phyloP scores from a whole-genome alignment of 805 yeast genomes.

The Komagataella pastoris region DNA sequence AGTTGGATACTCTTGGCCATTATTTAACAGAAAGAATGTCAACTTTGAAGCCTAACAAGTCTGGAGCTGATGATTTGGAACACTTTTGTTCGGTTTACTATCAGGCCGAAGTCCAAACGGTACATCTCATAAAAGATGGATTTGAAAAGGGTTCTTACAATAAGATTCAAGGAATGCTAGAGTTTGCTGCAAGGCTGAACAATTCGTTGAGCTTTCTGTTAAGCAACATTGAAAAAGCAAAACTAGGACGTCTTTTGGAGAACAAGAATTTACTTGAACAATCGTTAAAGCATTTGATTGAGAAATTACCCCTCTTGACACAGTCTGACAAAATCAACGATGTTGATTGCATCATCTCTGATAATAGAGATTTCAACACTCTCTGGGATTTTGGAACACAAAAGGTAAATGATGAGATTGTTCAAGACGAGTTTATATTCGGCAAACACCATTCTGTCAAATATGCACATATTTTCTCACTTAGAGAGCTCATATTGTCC shows the following conservation, averaged over 20 bases:
- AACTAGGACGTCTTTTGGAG: not conserved
- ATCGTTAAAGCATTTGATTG: not conserved
- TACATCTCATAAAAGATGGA: slow-evolving; percentile 33
- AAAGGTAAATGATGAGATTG: slow-evolving; percentile 6
- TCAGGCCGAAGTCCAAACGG: slow-evolving; percentile 37
- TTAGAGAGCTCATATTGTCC: not conserved
- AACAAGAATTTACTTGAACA: not conserved
- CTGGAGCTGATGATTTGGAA: slow-evolving; percentile 19
- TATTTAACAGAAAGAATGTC: slow-evolving; percentile 35
- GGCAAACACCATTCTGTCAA: not conserved
- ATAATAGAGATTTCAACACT: slow-evolving; percentile 48
- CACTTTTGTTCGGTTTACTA: slow-evolving; percentile 35
- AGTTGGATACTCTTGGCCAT: slow-evolving; percentile 56
- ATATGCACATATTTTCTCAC: not conserved
- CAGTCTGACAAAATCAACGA: slow-evolving; percentile 13
- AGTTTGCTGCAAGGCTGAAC: slow-evolving; percentile 37
- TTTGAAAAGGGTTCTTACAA: slow-evolving; percentile 48
- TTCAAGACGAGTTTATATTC: not conserved
- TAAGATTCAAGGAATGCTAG: slow-evolving; percentile 54
- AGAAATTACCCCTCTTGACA: slow-evolving; percentile 7
- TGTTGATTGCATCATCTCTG: slow-evolving; percentile 23
- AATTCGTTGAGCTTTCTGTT: slow-evolving; percentile 22
- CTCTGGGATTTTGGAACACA: slow-evolving; percentile 37
- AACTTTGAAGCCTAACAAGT: slow-evolving; percentile 27
- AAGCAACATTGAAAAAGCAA: not conserved